Conservation (phyloP, 768 basidiomycete species). For the Russula virescens region DNA sequence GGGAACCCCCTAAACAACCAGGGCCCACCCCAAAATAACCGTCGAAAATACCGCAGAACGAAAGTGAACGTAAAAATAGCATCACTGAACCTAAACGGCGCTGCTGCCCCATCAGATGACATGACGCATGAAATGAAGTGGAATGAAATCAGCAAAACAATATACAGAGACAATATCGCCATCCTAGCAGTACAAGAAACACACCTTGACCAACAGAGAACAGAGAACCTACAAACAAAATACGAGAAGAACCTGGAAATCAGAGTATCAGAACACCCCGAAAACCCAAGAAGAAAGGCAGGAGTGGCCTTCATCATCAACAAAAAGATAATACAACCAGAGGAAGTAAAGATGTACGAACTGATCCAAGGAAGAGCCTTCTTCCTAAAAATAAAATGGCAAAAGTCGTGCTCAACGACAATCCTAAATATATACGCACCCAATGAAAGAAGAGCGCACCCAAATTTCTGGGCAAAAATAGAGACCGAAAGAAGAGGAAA, state of each 20-base stretch:
- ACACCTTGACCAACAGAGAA: not conserved
- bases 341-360: accelerated
- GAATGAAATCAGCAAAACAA: not conserved
- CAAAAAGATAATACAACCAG: not conserved
- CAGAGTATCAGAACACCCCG: not conserved
- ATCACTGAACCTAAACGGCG: not conserved
- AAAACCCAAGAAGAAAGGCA: not conserved
- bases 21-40: too few relatives aligned
- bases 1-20: too few relatives aligned
- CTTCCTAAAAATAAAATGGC: conserved; percentile 22
- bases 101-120: not conserved
- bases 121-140: not conserved
- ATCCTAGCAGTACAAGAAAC: not conserved
- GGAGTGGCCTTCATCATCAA: not conserved
- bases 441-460: not conserved
- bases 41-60: not conserved
- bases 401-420: not conserved
- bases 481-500: not conserved
- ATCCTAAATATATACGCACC: conserved; percentile 28
- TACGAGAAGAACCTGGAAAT: not conserved
- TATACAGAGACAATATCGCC: not conserved
- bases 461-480: conserved; percentile 20
- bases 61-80: not conserved
- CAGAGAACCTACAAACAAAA: too few relatives aligned
- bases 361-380: not conserved